Conservation (phyloP, 2,329 filamentous ascomycete species). For the Cladosporium sp. region DNA sequence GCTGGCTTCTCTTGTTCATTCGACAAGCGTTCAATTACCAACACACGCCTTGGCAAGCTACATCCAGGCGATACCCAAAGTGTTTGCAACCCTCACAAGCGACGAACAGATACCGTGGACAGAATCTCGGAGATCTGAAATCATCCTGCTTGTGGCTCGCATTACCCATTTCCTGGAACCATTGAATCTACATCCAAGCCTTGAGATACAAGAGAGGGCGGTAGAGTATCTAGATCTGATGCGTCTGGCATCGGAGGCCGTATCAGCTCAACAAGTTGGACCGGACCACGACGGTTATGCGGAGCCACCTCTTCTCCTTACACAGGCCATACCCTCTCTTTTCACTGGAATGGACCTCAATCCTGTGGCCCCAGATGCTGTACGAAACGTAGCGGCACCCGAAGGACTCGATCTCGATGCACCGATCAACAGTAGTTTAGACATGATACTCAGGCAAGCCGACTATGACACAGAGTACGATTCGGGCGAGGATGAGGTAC, state of each 20-base stretch:
- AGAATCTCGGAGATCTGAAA: constrained; percentile 68
- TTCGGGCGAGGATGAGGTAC: constrained; percentile 46
- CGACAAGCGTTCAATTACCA: constrained; percentile 56
- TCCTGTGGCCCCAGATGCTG: constrained; percentile 79
- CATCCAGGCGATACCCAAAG: constrained; percentile 81
- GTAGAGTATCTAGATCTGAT: constrained; percentile 91
- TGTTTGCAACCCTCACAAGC: constrained; percentile 72
- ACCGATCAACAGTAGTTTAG: constrained; percentile 76
- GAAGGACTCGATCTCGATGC: constrained; percentile 74
- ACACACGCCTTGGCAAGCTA: constrained; percentile 73
- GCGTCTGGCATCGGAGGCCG: constrained; percentile 81
- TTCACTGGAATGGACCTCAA: constrained; percentile 88
- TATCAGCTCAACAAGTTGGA: constrained; percentile 61
- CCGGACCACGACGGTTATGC: constrained; percentile 65
- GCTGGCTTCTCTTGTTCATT: constrained; percentile 73
- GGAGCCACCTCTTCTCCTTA: constrained; percentile 79
- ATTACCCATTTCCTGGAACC: constrained; percentile 81
- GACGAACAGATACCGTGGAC: constrained; percentile 69
- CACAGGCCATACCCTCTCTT: constrained; percentile 84
- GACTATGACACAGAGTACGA: constrained; percentile 46
- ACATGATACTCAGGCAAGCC: constrained; percentile 60
- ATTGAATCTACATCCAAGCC: constrained; percentile 74
- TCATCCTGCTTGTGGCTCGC: constrained; percentile 75
- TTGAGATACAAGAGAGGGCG: constrained; percentile 93
- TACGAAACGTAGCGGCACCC: constrained; percentile 81